Base-by-base conservation (phyloP, 768 basidiomycete species). In the Xerocomus potaroensis region DNA sequence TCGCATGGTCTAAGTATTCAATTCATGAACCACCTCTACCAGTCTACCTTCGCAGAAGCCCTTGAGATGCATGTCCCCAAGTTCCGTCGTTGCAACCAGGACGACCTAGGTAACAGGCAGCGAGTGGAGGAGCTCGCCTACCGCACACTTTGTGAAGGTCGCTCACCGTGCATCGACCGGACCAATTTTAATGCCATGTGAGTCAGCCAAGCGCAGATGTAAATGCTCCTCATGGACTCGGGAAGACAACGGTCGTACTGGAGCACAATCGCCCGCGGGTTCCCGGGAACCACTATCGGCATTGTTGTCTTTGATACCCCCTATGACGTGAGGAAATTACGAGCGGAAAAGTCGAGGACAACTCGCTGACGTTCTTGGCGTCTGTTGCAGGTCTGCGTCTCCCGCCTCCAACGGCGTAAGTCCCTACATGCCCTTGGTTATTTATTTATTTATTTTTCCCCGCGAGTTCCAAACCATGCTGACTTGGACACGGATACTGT, bases 271-370 rank as follows among this genome's bases (percentile, higher is more conserved):
- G 86, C 84, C 12, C 75, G 70, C 52, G 77, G 78, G 55, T 83
- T 80, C 59, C 79, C 82, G 43, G 77, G 74, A 48, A 82, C 77
- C 41, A 65, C 69, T 43, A 70, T 84, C 49, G 87, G 84, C 79
- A 77, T 84, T 66, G 76, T 91, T 67, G 80, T 85, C 53, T 87
- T 89, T 55, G 81, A 88, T 61, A 85, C 79, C 5, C 83, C 84
- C 49, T 83, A 84, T 66, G 75, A 85, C 67, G 87, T 87, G 57
- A 71, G 75, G 57, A 50, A 50, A 45, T 53, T 37, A 39, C 43
- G 16, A 16, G 24, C 21, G 19, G 34, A 24, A 45, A 36, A 29
- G 26, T 39, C 39, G 37, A 31, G 30, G 50, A 37, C 49, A 46
- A 31, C 41, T 40, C 48, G 26, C 54, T 58, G 43, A 55, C 32